Base-by-base conservation (phyloP, 345 rosid species). In the Gynandropsis gynandra region DNA sequence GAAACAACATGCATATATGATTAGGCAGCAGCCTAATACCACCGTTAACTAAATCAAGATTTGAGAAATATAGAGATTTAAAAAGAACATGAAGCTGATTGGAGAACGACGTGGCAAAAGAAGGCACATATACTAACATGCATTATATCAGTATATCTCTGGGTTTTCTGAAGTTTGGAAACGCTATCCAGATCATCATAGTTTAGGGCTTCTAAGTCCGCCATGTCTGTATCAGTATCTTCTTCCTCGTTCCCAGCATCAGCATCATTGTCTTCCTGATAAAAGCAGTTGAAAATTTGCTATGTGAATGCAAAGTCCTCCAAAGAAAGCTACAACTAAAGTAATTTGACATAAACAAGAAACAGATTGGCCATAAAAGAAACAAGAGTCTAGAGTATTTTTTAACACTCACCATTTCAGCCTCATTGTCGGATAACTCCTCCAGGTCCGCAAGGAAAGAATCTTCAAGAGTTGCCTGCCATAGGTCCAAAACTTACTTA, bases 401-500 rank as follows among this genome's bases (percentile, higher is more conserved):
- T 10, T 0, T 7, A 7, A 21, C n/a, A 70, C 82, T 87, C 44
- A 83, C 89, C 49, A 54, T 18, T 56, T 82, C 83, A 15, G 82
- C 83, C 59, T 90, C 98, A 54, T 90, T 90, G 63, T 87, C 98
- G 32, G 98, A 90, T 69, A 87, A 64, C 58, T 90, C 96, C n/a
- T 84, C 96, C 29, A 90, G 92, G 70, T 87, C 98, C 0, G 96
- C 96, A 8, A 90, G 85, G 64, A 90, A 87, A 24, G 96, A 84
- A 74, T 87, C 98, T 20, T 83, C 90, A 42, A 89, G 89, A 53
- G 89, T 82, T 14, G 90, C 94, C 96, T 89, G 71, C 15, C 64
- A 67, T 27, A 53, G 48, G 15, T 21, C 37, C 21, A 49, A 15
- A 42, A 50, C 9, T 11, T 7, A 17, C 9, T 29, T 27, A 16